A percentile compares a stretch with the other conserved stretches of the same genome.
These are phyloP conservation scores for Linnemannia exigua DNA, from an alignment of 192 early-diverging fungal species.

Conservation along the genomic window DNA sequence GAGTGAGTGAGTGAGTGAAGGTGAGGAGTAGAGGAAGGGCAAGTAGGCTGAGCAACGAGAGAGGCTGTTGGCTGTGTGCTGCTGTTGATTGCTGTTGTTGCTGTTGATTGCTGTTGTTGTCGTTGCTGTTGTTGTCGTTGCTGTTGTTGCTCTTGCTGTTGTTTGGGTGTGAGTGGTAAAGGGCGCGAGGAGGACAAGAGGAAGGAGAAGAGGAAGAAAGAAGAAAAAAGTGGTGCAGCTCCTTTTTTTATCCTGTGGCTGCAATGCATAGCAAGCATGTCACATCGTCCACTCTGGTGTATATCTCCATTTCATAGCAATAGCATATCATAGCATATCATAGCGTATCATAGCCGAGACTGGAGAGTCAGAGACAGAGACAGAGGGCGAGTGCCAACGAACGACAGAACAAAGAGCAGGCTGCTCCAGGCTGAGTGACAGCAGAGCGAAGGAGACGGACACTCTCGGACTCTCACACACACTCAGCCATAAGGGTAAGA, in stretches of 20 bases:
- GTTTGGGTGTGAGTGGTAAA: background rate
- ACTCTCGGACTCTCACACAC: background rate
- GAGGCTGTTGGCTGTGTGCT: background rate
- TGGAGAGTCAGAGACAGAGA: background rate
- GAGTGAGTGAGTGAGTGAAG: background rate
- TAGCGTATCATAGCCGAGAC: slow-evolving; percentile 3
- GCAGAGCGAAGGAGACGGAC: background rate
- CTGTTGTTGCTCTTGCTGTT: no score
- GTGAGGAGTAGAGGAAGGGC: background rate
- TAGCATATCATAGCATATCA: no score
- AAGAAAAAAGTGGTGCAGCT: background rate
- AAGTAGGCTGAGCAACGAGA: background rate
- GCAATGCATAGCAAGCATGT: no score
- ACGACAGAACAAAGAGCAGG: background rate
- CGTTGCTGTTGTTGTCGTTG: no score
- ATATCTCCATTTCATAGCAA: no score
- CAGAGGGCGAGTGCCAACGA: background rate
- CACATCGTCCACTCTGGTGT: no score
- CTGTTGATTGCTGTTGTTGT: no score
- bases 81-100: no score
- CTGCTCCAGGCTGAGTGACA: background rate
- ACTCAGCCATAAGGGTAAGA: no score
- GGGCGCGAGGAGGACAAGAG: background rate
- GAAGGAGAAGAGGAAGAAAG: background rate
- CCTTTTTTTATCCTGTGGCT: background rate